Conservation (phyloP, 1,284 basidiomycete species). For the Caloboletus inedulis region DNA sequence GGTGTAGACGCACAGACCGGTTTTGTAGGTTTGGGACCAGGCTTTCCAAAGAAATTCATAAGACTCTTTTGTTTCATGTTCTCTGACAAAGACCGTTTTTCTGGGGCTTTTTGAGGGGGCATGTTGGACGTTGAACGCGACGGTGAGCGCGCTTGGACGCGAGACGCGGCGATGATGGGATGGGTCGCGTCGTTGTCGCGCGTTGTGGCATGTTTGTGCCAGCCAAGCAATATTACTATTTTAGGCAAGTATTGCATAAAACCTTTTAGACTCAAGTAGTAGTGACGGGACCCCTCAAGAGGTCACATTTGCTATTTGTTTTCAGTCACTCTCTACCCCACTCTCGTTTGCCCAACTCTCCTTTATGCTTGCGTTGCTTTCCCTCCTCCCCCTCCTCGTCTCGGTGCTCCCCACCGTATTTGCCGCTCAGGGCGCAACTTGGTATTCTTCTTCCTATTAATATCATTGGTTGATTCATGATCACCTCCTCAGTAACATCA, state of each 20-base stretch:
- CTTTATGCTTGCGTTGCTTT: constrained; percentile 24
- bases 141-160: background rate
- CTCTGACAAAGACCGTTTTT: constrained; percentile 33
- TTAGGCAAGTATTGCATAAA: no score
- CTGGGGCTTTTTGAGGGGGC: constrained; percentile 37
- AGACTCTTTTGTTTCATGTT: constrained; percentile 71
- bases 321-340: background rate
- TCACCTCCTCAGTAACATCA: constrained; percentile 42
- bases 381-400: constrained; percentile 20
- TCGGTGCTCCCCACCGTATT: constrained; percentile 13
- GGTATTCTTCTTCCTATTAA: constrained; percentile 14
- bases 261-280: no score
- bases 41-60: constrained; percentile 63
- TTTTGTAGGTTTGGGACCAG: constrained; percentile 25
- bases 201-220: constrained; percentile 24
- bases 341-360: constrained; percentile 18
- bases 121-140: constrained; percentile 15
- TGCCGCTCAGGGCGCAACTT: constrained; percentile 29
- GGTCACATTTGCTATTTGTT: background rate
- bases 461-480: background rate
- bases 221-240: background rate
- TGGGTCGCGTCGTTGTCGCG: constrained; percentile 10
- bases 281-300: no score
- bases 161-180: background rate
- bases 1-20: constrained; percentile 24